Conservation (phyloP, 805 yeast species). For the Saccharomycopsis olivae region DNA sequence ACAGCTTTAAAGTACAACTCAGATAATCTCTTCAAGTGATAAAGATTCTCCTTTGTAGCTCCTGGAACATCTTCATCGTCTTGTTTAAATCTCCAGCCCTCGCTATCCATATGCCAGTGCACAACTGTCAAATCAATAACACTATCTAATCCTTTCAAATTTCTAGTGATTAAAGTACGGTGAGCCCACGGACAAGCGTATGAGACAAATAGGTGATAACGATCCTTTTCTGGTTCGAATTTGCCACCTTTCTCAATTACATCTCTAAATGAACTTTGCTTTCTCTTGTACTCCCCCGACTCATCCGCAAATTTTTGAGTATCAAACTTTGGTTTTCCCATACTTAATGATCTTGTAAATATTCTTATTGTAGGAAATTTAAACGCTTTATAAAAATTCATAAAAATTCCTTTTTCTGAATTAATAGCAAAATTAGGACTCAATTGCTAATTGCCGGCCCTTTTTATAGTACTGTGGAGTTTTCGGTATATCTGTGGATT, state of each 20-base stretch:
- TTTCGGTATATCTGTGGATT: too few relatives aligned
- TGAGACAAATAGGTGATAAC: conserved; percentile 84
- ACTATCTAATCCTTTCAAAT: conserved; percentile 60
- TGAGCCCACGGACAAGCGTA: conserved; percentile 96
- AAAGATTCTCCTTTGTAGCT: conserved; percentile 45
- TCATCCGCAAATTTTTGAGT: conserved; percentile 39
- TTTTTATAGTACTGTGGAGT: too few relatives aligned
- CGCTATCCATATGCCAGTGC: conserved; percentile 79
- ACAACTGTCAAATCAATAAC: conserved; percentile 56
- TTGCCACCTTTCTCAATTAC: conserved; percentile 47
- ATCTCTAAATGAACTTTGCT: conserved; percentile 46
- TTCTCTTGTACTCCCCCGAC: conserved; percentile 48
- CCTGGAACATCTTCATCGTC: conserved; percentile 35
- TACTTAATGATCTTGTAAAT: too few relatives aligned
- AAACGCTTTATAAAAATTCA: too few relatives aligned
- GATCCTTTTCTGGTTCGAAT: conserved; percentile 62
- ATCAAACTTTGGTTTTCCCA: conserved; percentile 26
- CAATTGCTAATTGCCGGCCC: too few relatives aligned
- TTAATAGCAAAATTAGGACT: too few relatives aligned
- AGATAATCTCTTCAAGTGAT: conserved; percentile 48
- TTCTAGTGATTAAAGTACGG: conserved; percentile 63
- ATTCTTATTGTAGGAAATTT: too few relatives aligned
- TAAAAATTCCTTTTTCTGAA: too few relatives aligned
- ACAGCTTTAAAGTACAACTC: conserved; percentile 69
- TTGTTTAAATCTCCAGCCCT: conserved; percentile 80